phyloP scores from a whole-genome alignment of 805 yeast genomes.

The Jamesozyma hellenica region DNA sequence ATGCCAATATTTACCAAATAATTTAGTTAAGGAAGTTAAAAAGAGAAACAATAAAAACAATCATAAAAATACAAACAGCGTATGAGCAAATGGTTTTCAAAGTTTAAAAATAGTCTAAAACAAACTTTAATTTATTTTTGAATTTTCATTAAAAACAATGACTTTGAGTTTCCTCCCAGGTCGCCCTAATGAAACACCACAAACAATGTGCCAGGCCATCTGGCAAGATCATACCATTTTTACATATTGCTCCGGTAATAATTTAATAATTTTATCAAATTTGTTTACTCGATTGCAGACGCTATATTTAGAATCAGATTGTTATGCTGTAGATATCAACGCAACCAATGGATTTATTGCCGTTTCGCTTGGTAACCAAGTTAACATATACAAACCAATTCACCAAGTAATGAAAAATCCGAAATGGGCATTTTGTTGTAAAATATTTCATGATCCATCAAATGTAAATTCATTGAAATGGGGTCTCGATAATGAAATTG shows the following conservation, averaged over 20 bases:
- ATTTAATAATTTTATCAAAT: conserved; percentile 55
- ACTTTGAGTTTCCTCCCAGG: conserved; percentile 74
- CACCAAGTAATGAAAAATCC: conserved; percentile 36
- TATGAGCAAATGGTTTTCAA: no score
- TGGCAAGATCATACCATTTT: conserved; percentile 62
- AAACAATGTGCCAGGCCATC: conserved; percentile 45
- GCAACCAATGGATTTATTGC: conserved; percentile 51
- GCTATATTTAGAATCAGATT: conserved; percentile 57
- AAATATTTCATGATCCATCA: conserved; percentile 27
- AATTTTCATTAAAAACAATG: conserved; percentile 29
- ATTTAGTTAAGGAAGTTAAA: no score
- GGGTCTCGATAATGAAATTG: conserved; percentile 48
- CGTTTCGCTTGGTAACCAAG: conserved; percentile 36
- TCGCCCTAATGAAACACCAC: conserved; percentile 53
- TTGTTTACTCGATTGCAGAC: conserved; percentile 58
- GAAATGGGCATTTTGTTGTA: conserved; percentile 36
- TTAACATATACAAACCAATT: conserved; percentile 47
- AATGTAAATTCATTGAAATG: conserved; percentile 39
- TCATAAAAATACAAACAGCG: no score
- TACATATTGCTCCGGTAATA: conserved; percentile 82
- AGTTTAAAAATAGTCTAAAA: no score
- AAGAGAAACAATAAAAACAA: no score
- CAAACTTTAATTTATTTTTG: no score
- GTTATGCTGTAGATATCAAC: conserved; percentile 57
- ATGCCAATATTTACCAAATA: no score